Evolutionary conservation across 495 filamentous ascomycete species (phyloP), one percentile per base, ranked within the genome.

Genomic region (Xylaria venustula): DNA sequence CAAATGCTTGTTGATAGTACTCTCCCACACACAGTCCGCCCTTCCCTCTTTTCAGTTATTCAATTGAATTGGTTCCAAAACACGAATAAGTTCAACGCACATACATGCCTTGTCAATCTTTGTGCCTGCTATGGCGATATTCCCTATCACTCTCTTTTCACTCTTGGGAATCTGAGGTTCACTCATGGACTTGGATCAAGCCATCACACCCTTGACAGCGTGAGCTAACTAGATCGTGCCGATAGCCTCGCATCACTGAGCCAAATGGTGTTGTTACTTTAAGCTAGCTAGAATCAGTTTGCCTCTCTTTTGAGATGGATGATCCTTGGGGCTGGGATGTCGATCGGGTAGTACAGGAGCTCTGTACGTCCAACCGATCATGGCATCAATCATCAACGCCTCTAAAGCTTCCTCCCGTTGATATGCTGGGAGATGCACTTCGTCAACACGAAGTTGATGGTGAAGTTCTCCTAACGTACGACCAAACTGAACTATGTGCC

Each of bases 301-400:
- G 7, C 25, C 22, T 34, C 20, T 25, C 12, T 19, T 19, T 19
- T 17, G 42, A 56, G 12, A 69, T 67, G 58, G 68, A 73, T 37
- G 90, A 92, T 63, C 90, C 90, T 0, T 83, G 84, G 62, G 70
- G 84, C 61, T 93, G 90, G 90, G 76, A 76, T 22, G 76, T 87
- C 22, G 86, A 90, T 20, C 77, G 85, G 34, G 82, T 92, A 1
- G 81, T 90, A 0, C 68, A 71, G 12, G 87, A 87, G 53, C 71
- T 93, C 4, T 91, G 89, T 73, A 76, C 81, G 26, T 40, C 71
- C 2, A 66, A 77, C 19, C 70, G 76, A 37, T 79, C 80, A 17
- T 84, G 77, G 79, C 55, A 70, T 17, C 56, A 71, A 26, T 65
- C 64, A 14, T 37, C 71, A 28, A 30, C 64, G n/a, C 47, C 60